Evolutionary conservation across 2,329 filamentous ascomycete species (phyloP), one percentile per base, ranked within the genome.

Genomic region (Mycosphaerella sp.): DNA sequence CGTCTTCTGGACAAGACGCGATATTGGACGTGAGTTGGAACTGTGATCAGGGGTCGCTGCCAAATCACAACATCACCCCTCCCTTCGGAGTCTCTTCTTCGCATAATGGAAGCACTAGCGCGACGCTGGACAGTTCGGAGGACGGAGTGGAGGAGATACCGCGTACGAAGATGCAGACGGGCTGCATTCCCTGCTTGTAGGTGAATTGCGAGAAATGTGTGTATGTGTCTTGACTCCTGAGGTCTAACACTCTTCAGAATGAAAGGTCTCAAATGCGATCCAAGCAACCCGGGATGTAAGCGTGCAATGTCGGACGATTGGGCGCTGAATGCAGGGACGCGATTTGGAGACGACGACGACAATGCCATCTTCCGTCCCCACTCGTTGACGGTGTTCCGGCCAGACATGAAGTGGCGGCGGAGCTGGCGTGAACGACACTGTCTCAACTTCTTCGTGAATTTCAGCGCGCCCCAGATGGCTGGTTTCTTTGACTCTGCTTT

Each of bases 391-490:
- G 40, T 53, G 1, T 58, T 59, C 39, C 51, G 59, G 25, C 63
- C 61, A 18, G 62, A 65, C 37, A 56, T 55, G 34, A 63, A 60
- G 50, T 66, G 64, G 64, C 57, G 62, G 30, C 56, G 62, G 10
- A 65, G 57, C 43, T 65, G 64, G 64, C 58, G 64, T 7, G 64
- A 66, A 36, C 46, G 63, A 44, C 63, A 66, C 49, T 63, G 59
- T 41, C 58, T 66, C 18, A 64, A 65, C 49, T 66, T 66, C 58
- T 66, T 66, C 50, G 62, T 63, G 44, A 59, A 64, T 41, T 64
- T 62, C 56, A 64, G 83, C 0, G 64, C 64, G n/a, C 64, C 64
- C 1, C 64, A 67, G 32, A 62, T 67, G 59, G 61, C 64, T 8
- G 64, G 64, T 13, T 66, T 65, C 46, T 67, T 67, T 50, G 64